Evolutionary conservation across 352 stramenopile genomes (phyloP).

Genomic region (Globisporangium perplexum): DNA sequence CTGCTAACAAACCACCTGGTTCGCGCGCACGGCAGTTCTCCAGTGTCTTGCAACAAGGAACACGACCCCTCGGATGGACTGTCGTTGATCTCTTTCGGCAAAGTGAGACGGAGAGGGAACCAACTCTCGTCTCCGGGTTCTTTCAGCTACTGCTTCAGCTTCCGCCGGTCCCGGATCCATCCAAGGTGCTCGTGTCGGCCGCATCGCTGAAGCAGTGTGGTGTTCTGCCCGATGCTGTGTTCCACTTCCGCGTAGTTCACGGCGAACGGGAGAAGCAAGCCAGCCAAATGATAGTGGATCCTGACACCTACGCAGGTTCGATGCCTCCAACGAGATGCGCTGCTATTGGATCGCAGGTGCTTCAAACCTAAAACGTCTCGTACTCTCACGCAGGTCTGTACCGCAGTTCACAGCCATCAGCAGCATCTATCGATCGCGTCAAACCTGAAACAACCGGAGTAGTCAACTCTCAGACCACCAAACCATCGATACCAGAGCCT

Average conservation of each 20-base stretch:
- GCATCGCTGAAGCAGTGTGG: conserved; percentile 5
- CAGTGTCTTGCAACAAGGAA: conserved; percentile 6
- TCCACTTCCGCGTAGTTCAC: conserved; percentile 33
- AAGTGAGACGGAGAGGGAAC: conserved; percentile 2
- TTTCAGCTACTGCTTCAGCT: conserved; percentile 36
- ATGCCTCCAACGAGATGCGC: neutral
- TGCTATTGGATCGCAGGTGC: neutral
- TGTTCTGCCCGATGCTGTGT: conserved; percentile 10
- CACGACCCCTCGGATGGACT: conserved; percentile 39
- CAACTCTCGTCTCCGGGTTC: conserved; percentile 17
- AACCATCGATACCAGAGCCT: neutral
- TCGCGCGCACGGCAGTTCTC: conserved; percentile 17
- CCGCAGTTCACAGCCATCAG: neutral
- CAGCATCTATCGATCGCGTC: neutral
- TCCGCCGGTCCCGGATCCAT: conserved; percentile 36
- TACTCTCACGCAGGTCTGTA: conserved; percentile 4
- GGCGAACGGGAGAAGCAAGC: conserved; percentile 21
- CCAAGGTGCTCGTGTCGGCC: conserved; percentile 19
- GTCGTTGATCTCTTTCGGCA: conserved; percentile 27
- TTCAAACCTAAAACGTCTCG: neutral
- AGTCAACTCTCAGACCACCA: neutral
- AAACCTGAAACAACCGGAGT: neutral
- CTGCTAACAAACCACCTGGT: neutral
- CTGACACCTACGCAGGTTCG: conserved; percentile 28
- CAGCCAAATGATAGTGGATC: conserved; percentile 23